A percentile compares a stretch with the other conserved stretches of the same genome.
Evolutionary conservation across 176 grass and related monocot genomes (phyloP).

Genomic region (Lolium perenne): DNA sequence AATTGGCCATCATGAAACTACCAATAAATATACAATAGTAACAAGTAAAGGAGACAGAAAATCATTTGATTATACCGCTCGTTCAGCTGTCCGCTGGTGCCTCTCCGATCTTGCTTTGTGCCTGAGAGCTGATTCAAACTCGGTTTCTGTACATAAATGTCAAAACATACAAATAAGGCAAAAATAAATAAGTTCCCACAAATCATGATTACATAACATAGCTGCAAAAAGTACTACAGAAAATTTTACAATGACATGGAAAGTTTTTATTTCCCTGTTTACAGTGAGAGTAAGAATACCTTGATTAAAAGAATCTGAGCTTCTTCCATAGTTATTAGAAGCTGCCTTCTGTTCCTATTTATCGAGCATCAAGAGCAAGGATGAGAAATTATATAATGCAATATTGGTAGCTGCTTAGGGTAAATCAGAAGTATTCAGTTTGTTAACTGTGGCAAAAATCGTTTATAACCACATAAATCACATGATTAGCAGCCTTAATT

Average conservation of each 20-base stretch:
- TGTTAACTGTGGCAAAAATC: constrained; percentile 12
- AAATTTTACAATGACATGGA: constrained; percentile 7
- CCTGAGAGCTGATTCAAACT: constrained; percentile 81
- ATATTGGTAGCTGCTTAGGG: constrained; percentile 1
- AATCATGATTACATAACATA: constrained; percentile 8
- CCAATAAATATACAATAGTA: constrained; percentile 14
- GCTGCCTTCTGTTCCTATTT: constrained; percentile 59
- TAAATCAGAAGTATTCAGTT: constrained; percentile 20
- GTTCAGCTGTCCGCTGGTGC: constrained; percentile 83
- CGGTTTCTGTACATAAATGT: constrained; percentile 47
- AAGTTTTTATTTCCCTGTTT: constrained; percentile 11
- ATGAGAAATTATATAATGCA: constrained; percentile 36
- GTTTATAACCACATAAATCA: constrained; percentile 45
- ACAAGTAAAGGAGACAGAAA: constrained; percentile 38
- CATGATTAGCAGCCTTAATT: constrained; percentile 62
- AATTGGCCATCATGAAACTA: constrained; percentile 42
- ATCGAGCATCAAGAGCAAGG: constrained; percentile 43
- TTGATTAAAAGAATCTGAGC: constrained; percentile 52
- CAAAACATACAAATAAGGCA: constrained; percentile 34
- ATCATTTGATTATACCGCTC: constrained; percentile 68
- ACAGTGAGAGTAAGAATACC: constrained; percentile 41
- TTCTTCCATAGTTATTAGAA: constrained; percentile 50
- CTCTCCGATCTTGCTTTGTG: constrained; percentile 91
- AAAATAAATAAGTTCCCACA: background rate
- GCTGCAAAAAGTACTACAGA: background rate